Conservation (phyloP, 2,329 filamentous ascomycete species). For the Drechslera avenae region DNA sequence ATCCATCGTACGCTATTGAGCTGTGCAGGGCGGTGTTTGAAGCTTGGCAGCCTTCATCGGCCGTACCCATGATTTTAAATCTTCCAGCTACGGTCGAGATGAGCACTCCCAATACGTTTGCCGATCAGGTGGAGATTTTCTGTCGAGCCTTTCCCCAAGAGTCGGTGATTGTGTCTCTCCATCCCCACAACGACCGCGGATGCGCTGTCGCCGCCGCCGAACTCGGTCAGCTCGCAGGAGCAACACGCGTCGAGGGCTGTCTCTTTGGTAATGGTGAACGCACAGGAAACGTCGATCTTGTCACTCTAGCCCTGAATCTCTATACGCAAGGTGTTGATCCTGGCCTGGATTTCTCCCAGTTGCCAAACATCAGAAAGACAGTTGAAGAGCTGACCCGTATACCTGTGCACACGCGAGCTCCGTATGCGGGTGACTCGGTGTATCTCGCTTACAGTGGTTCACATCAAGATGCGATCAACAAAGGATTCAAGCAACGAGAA, state of each 20-base stretch:
- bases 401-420: constrained; percentile 84
- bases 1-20: constrained; percentile 78
- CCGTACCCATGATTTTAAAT: constrained; percentile 93
- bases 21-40: constrained; percentile 93
- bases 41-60: constrained; percentile 82
- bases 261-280: constrained; percentile 94
- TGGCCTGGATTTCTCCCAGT: constrained; percentile 87
- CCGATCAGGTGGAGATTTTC: constrained; percentile 96
- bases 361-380: constrained; percentile 81
- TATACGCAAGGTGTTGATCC: constrained; percentile 92
- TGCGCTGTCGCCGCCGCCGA: constrained; percentile 89
- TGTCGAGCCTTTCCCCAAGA: constrained; percentile 83
- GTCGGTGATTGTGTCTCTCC: constrained; percentile 85
- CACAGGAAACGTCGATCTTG: constrained; percentile 93
- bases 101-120: constrained; percentile 92
- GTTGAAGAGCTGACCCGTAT: constrained; percentile 96
- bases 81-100: constrained; percentile 95
- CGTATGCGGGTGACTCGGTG: constrained; percentile 90
- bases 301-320: constrained; percentile 91
- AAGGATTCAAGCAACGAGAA: constrained; percentile 77
- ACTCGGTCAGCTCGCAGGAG: constrained; percentile 93
- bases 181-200: constrained; percentile 93
- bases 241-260: constrained; percentile 90
- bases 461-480: constrained; percentile 97
- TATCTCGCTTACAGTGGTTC: constrained; percentile 89